Base-by-base conservation (phyloP, 352 stramenopile genomes). In the Poterioochromonas sp. region DNA sequence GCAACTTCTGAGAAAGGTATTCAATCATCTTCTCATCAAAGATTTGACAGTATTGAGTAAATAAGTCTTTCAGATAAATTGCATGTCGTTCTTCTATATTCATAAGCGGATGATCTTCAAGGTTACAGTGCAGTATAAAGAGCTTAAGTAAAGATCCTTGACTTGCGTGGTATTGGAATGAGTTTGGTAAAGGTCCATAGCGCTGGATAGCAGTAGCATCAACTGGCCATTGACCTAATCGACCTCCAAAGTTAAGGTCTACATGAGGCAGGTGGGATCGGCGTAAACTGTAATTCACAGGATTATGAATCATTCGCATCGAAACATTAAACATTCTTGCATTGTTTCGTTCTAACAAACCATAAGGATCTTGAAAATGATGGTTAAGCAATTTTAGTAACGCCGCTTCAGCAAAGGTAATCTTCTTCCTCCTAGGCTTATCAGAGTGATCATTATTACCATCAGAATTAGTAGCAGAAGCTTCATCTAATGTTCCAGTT, bases 31-130 rank as follows among this genome's bases (percentile, higher is more conserved):
- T 74, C 43, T 74, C 20, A 8, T 74, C 32, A n/a, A 62, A 74
- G 22, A 60, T 26, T 8, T 5, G 5, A 20, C 5, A 35, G 39
- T 74, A 74, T 5, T 63, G 34, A 11, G 65, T 32, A n/a, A 58
- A 74, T 5, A 8, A 29, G 8, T 60, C 34, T 5, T 60, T 63
- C 65, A 74, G 43, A 8, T 74, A 5, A n/a, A n/a, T 22, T 8
- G 26, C 20, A 5, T 15, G 3, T 8, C 43, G 39, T n/a, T 74
- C 65, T n/a, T 74, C 65, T 5, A 29, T 15, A n/a, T 54, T 58
- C 65, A 74, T 74, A n/a, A 74, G 39, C 11, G 65, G 65, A n/a
- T 74, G 65, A 12, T 74, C 65, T 32, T 5, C 8, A 18, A 74
- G 43, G 5, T 58, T 20, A n/a, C 73, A 20, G 20, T 74, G 65